Evolutionary conservation across 768 basidiomycete genomes (phyloP), one percentile per base, ranked within the genome.

Genomic region (Collybia mongolica): DNA sequence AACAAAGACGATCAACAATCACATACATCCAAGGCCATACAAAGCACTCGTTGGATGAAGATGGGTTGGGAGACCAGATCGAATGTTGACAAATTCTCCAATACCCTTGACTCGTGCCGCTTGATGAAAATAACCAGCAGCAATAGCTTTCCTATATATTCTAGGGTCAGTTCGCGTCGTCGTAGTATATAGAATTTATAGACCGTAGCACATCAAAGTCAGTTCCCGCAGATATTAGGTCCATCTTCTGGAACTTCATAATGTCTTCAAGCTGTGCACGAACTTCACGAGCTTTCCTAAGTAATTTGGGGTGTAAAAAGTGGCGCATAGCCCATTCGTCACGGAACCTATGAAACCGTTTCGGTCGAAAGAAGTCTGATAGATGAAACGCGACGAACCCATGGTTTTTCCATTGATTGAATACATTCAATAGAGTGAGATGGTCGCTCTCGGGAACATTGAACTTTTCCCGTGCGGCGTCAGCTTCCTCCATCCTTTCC

Each of bases 201-300:
- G 49, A 92, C 79, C 79, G 71, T 54, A 98, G 76, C 19, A 95
- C 70, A 61, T 99, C 97, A 70, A 93, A 98, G 64, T 98, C 94
- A 0, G 95, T 98, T 6, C 96, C 96, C 35, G 84, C 87, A 5
- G 93, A 93, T 58, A 92, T 81, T 18, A 93, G 68, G 42, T 90
- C 90, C 89, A 98, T 92, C 74, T 98, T 98, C 71, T 98, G 95
- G 68, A 91, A 90, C 63, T 97, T 96, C 94, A 98, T 98, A 67
- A 99, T 98, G 62, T 99, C 97, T 64, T 98, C 95, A 14, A 99
- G 80, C 72, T 99, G 97, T 2, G 80, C 82, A 24, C 97, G 84
- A 32, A 99, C 97, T 73, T 99, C 97, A 24, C 96, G 80, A 5
- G 91, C 90, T 69, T 99, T 99, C 37, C 96, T 78, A 29, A 99